Base-by-base conservation (phyloP, 345 rosid species). In the Hypericum perforatum region DNA sequence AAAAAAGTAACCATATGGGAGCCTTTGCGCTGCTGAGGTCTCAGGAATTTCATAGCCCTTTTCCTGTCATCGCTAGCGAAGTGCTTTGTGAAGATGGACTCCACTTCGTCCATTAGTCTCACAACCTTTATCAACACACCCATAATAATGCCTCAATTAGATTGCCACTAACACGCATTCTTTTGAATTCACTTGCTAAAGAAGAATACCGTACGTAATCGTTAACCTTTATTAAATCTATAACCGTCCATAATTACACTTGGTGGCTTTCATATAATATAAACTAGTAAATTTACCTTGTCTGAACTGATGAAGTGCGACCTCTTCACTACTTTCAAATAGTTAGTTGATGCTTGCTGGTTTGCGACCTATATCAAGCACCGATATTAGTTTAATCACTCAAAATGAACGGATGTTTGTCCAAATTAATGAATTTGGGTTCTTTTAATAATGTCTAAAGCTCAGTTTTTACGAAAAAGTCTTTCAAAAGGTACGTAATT, bases 1-100 rank as follows among this genome's bases (percentile, higher is more conserved):
- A 94, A 89, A 65, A 94, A 94, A 59, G 99, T 94, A 75, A 82
- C 80, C 94, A 80, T 72, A 77, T 94, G 99, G 74, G 99, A 86
- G 9, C 79, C 95, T 73, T 81, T 83, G 13, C 73, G 81, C 40
- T 80, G 89, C 61, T 79, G 95, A 9, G 99, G 97, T 70, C 70
- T 84, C 65, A 94, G 69, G 78, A 83, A 94, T 56, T 94, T 94
- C 99, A 94, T 94, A 8, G 99, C 91, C 66, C 74, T 94, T 71
- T 89, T 94, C 59, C 99, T 82, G 78, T 94, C 99, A 75, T 80
- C 81, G 79, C 64, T 89, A 60, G 95, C 82, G 72, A 94, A 89
- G 84, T 86, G 86, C 87, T 80, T 79, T 75, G 97, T 89, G 79
- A 94, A 89, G 58, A 82, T 68, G 78, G 87, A 82, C 76, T 94